Percentiles rank a stretch among this genome's conserved stretches.
Conservation (phyloP, 2,329 filamentous ascomycete species). For the Amesomyces nigricolor region DNA sequence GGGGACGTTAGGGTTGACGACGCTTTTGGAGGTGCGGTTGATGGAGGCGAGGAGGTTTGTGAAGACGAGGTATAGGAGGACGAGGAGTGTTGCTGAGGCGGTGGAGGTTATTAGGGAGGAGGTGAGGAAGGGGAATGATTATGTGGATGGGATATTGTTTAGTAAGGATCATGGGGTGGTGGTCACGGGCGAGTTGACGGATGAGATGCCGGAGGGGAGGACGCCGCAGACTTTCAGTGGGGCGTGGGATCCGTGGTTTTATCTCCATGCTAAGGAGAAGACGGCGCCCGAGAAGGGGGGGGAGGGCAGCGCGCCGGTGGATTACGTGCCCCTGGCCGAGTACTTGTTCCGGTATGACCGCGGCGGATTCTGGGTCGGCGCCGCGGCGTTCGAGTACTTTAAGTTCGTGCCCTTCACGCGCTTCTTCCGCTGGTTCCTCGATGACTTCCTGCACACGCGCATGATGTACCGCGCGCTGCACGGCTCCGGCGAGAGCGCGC, state of each 20-base stretch:
- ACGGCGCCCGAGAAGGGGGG: slow-evolving; percentile 25
- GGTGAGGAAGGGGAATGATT: slow-evolving; percentile 50
- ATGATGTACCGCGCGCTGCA: slow-evolving; percentile 70
- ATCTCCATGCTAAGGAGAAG: slow-evolving; percentile 58
- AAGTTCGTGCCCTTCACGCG: slow-evolving; percentile 56
- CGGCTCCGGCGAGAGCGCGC: slow-evolving; percentile 57
- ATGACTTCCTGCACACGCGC: slow-evolving; percentile 68
- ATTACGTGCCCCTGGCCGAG: slow-evolving; percentile 62
- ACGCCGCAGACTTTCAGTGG: slow-evolving; percentile 49
- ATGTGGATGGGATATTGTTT: slow-evolving; percentile 69
- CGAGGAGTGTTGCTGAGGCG: slow-evolving; percentile 43
- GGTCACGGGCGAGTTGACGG: slow-evolving; percentile 56
- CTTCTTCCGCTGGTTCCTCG: slow-evolving; percentile 61
- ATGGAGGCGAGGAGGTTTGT: slow-evolving; percentile 57
- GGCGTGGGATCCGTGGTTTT: slow-evolving; percentile 68
- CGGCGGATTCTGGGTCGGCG: slow-evolving; percentile 68
- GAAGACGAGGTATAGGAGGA: slow-evolving; percentile 55
- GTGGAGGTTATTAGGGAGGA: slow-evolving; percentile 45
- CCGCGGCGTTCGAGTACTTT: slow-evolving; percentile 63
- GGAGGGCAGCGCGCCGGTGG: slow-evolving; percentile 27
- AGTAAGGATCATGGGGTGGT: slow-evolving; percentile 57
- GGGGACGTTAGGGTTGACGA: slow-evolving; percentile 63
- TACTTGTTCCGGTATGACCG: slow-evolving; percentile 75
- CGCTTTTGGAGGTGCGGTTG: slow-evolving; percentile 59
- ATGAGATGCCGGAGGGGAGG: slow-evolving; percentile 40